Conservation (phyloP, 225 moss, liverwort and hornwort genomes). For the Marchantia paleacea region DNA sequence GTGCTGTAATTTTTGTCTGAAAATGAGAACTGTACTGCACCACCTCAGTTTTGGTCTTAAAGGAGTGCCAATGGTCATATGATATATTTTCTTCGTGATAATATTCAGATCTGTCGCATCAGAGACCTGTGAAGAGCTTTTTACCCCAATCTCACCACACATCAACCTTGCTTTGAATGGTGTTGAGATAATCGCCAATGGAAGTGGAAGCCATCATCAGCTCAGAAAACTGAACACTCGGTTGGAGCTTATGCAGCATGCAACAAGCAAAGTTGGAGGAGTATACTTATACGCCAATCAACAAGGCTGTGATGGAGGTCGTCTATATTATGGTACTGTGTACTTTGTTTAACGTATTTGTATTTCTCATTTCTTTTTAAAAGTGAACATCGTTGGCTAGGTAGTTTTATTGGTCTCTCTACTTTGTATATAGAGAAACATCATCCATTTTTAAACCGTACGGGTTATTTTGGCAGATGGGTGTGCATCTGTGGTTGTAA, state of each 20-base stretch:
- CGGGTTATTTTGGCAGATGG: slow-evolving; percentile 49
- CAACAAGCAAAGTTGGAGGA: slow-evolving; percentile 83
- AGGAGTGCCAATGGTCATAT: not conserved
- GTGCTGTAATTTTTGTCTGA: not conserved
- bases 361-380: not conserved
- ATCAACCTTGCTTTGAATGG: slow-evolving; percentile 66
- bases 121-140: slow-evolving; percentile 95
- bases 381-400: not conserved
- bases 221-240: slow-evolving; percentile 86
- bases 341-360: not conserved
- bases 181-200: slow-evolving; percentile 89
- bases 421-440: not conserved
- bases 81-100: not conserved
- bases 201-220: slow-evolving; percentile 98
- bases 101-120: slow-evolving; percentile 59
- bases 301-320: slow-evolving; percentile 96
- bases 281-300: slow-evolving; percentile 96
- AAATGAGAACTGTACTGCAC: not conserved
- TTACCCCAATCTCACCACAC: slow-evolving; percentile 78
- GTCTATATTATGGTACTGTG: slow-evolving; percentile 76
- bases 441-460: not conserved
- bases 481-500: slow-evolving; percentile 78
- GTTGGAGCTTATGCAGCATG: slow-evolving; percentile 83
- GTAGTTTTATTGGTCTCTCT: not conserved
- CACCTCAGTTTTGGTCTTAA: not conserved